Conservation (phyloP, 2,329 filamentous ascomycete species). For the Raffaelea arxii region DNA sequence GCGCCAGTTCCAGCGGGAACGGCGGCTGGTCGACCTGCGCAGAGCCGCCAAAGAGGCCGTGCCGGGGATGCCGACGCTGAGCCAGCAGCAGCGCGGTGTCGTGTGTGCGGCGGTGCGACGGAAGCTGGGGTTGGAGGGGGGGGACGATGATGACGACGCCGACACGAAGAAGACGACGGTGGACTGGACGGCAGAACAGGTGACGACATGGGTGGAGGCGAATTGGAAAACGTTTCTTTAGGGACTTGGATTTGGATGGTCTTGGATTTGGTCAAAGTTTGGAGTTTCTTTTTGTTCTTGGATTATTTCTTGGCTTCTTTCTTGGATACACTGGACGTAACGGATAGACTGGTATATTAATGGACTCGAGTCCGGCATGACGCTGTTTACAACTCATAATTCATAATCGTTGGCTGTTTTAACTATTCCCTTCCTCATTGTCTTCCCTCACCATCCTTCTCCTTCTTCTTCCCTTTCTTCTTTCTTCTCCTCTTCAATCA, state of each 20-base stretch:
- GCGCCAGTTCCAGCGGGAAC: no score
- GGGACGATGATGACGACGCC: slow-evolving; percentile 12
- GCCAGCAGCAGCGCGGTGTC: slow-evolving; percentile 22
- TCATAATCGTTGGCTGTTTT: background rate
- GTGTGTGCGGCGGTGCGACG: slow-evolving; percentile 34
- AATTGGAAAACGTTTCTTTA: slow-evolving; percentile 25
- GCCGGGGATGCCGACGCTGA: slow-evolving; percentile 15
- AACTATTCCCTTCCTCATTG: no score
- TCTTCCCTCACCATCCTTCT: no score
- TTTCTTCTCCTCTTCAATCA: slow-evolving; percentile 11
- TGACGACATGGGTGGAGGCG: slow-evolving; percentile 29
- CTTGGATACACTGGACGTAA: no score
- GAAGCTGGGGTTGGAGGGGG: background rate
- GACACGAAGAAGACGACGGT: slow-evolving; percentile 24
- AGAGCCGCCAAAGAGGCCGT: slow-evolving; percentile 16
- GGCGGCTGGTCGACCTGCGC: slow-evolving; percentile 32
- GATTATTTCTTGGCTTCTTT: no score
- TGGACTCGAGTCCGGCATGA: no score
- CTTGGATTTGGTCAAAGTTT: no score
- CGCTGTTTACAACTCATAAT: background rate
- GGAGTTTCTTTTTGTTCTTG: background rate
- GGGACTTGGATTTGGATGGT: no score
- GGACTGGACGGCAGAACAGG: slow-evolving; percentile 31
- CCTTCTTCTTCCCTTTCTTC: background rate
- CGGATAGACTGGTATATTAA: no score